These are phyloP conservation scores for Leccinum subatratum DNA, from an alignment of 1,284 basidiomycete species.

Conservation along the genomic window DNA sequence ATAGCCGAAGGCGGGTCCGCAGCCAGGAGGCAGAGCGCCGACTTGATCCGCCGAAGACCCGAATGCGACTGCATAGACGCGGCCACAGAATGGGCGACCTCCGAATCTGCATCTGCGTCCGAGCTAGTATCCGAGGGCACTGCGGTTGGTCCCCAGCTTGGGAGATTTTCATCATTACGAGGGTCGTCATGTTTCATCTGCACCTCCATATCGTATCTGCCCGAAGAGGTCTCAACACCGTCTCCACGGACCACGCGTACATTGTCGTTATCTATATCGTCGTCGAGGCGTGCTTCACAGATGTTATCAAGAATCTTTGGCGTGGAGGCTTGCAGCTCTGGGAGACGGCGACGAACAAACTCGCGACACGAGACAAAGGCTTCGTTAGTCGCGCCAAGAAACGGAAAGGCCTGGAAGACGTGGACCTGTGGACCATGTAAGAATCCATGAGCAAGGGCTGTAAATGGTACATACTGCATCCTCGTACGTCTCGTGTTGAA, in stretches of 20 bases:
- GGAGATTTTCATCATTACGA: slow-evolving; percentile 34
- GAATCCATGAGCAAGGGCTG: neutral
- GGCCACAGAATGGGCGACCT: slow-evolving; percentile 10
- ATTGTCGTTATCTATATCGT: slow-evolving; percentile 62
- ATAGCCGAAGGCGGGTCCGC: slow-evolving; percentile 24
- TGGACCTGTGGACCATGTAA: slow-evolving; percentile 55
- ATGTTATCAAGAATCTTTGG: slow-evolving; percentile 48
- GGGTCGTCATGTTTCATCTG: slow-evolving; percentile 34
- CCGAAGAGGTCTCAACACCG: slow-evolving; percentile 47
- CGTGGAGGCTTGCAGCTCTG: slow-evolving; percentile 43
- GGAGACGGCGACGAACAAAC: slow-evolving; percentile 64
- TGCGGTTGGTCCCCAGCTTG: slow-evolving; percentile 45
- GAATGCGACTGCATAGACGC: slow-evolving; percentile 16
- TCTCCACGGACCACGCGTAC: slow-evolving; percentile 64
- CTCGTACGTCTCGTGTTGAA: slow-evolving; percentile 89
- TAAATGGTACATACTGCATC: slow-evolving; percentile 67
- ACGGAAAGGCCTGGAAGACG: slow-evolving; percentile 87
- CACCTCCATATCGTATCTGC: slow-evolving; percentile 37
- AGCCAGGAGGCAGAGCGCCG: slow-evolving; percentile 35
- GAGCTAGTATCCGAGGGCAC: slow-evolving; percentile 8
- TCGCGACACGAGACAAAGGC: slow-evolving; percentile 75
- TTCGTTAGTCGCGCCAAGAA: slow-evolving; percentile 66
- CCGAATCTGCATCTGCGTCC: slow-evolving; percentile 9
- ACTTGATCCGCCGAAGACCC: slow-evolving; percentile 39
- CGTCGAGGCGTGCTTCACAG: slow-evolving; percentile 55